Percentiles rank a stretch among this genome's conserved stretches.
phyloP scores from a whole-genome alignment of 805 yeast genomes.

The Kodamaea kakaduensis region DNA sequence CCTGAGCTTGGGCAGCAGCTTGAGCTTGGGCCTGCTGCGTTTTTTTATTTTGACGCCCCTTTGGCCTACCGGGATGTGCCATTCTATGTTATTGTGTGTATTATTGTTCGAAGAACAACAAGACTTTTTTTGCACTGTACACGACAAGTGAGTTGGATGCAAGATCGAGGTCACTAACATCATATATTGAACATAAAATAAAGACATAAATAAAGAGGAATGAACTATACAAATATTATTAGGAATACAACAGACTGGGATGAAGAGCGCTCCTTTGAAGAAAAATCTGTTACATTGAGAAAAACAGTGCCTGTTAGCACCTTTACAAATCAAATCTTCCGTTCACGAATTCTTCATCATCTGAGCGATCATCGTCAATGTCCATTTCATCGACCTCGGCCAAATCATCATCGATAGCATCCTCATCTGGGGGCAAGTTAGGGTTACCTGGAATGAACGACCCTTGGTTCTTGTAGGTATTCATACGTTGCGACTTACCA shows the following conservation, averaged over 20 bases:
- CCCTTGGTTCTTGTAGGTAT: slow-evolving; percentile 47
- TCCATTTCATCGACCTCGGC: slow-evolving; percentile 47
- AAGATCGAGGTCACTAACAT: no score
- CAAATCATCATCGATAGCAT: slow-evolving; percentile 69
- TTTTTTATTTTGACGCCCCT: slow-evolving; percentile 15
- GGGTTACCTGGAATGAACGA: slow-evolving; percentile 79
- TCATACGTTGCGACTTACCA: slow-evolving; percentile 36
- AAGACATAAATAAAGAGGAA: slow-evolving; percentile 1
- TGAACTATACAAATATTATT: slow-evolving; percentile 1
- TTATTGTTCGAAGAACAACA: not conserved
- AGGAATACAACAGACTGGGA: slow-evolving; percentile 3
- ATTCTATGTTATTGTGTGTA: slow-evolving; percentile 6
- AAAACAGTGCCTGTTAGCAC: not conserved
- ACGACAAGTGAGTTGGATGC: not conserved
- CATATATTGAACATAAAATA: slow-evolving; percentile 2
- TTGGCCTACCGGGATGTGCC: slow-evolving; percentile 19
- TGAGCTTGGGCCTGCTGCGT: slow-evolving; percentile 14
- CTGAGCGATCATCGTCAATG: slow-evolving; percentile 59
- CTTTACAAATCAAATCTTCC: slow-evolving; percentile 77
- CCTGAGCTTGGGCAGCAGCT: slow-evolving; percentile 13
- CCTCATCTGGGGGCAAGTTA: slow-evolving; percentile 76
- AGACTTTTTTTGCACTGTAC: not conserved
- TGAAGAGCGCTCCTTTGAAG: no score
- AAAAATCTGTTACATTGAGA: not conserved
- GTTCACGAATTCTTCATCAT: slow-evolving; percentile 76